Evolutionary conservation across 768 basidiomycete species (phyloP).

Genomic region (Fomitopsis pulvina): DNA sequence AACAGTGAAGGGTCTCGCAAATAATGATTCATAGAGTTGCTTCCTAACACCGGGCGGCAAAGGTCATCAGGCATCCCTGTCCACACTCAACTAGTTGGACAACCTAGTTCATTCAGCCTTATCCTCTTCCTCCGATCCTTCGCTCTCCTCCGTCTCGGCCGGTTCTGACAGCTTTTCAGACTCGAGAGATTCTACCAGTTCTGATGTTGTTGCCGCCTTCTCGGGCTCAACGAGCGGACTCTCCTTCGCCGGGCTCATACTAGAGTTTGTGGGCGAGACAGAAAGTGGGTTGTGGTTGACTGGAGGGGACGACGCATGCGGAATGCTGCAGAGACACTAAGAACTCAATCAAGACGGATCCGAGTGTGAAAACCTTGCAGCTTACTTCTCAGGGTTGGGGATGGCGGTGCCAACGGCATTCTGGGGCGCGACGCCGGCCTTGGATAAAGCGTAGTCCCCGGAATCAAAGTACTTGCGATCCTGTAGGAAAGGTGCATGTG

Average conservation of each 20-base stretch:
- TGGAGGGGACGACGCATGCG: constrained; percentile 78
- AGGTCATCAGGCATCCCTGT: not conserved
- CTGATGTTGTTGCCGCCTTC: not conserved
- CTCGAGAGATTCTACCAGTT: constrained; percentile 1
- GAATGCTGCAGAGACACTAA: constrained; percentile 53
- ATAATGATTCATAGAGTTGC: not conserved
- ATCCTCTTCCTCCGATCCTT: not conserved
- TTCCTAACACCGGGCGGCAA: not conserved
- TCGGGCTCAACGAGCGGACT: constrained; percentile 29
- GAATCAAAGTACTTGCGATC: constrained; percentile 99
- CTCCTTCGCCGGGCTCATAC: constrained; percentile 55
- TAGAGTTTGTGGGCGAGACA: constrained; percentile 65
- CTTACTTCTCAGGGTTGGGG: constrained; percentile 95
- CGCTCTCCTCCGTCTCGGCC: not conserved
- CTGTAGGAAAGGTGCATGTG: constrained; percentile 39
- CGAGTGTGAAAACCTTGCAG: constrained; percentile 6
- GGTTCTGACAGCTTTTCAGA: constrained; percentile 3
- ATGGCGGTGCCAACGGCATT: constrained; percentile 91
- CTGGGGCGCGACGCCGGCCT: constrained; percentile 88
- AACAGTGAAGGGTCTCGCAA: not conserved
- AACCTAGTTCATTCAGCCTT: not conserved
- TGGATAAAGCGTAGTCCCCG: constrained; percentile 95
- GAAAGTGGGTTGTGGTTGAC: constrained; percentile 38
- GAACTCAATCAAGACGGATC: not conserved
- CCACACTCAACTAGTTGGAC: not conserved